These are phyloP conservation scores for Coemansia sp. DNA, from an alignment of 192 early-diverging fungal species.

Conservation along the genomic window DNA sequence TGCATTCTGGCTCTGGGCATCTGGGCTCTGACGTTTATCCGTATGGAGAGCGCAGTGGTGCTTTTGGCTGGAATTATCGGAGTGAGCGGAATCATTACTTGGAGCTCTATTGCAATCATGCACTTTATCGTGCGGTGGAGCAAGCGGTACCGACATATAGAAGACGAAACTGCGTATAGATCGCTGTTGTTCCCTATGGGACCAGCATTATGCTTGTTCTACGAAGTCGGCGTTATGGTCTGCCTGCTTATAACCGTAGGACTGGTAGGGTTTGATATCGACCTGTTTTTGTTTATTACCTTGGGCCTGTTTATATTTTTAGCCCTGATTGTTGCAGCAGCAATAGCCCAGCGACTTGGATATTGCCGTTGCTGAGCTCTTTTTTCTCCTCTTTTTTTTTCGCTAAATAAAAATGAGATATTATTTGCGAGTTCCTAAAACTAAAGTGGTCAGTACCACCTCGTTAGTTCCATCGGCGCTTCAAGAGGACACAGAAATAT, in stretches of 20 bases:
- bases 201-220: conserved; percentile 12
- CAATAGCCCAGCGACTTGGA: conserved; percentile 18
- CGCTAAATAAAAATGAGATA: conserved; percentile 22
- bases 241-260: conserved; percentile 12
- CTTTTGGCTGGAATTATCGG: conserved; percentile 19
- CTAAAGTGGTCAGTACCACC: conserved; percentile 30
- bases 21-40: conserved; percentile 17
- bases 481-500: conserved; percentile 46
- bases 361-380: conserved; percentile 13
- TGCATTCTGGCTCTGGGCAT: conserved; percentile 11
- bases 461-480: conserved; percentile 37
- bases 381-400: neutral
- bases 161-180: conserved; percentile 7
- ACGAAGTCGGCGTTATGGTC: neutral
- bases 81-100: conserved; percentile 18
- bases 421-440: conserved; percentile 46
- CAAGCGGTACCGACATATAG: conserved; percentile 7
- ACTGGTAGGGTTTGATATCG: conserved; percentile 13
- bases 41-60: conserved; percentile 2
- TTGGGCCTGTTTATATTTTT: conserved; percentile 17
- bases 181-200: conserved; percentile 20
- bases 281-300: conserved; percentile 19
- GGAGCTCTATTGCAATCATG: conserved; percentile 22
- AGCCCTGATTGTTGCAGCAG: conserved; percentile 6
- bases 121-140: conserved; percentile 27